Percentiles rank a stretch among this genome's conserved stretches.
Evolutionary conservation across 1,139 yeast genomes (phyloP).

Genomic region (Saccharomyces hybrid): DNA sequence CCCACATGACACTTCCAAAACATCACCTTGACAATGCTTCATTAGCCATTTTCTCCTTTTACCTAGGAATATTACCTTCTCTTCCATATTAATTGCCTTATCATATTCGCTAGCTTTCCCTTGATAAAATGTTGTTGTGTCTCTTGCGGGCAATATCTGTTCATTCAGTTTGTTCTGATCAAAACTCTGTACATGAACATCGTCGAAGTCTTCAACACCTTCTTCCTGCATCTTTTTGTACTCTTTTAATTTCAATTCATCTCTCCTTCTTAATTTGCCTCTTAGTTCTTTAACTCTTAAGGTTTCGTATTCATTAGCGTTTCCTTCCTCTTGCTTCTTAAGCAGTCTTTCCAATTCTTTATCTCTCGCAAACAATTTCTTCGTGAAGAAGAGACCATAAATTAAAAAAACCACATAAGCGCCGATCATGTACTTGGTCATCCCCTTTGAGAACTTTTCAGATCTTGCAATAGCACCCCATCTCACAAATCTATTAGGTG

Average conservation of each 20-base stretch:
- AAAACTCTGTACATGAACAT: slow-evolving; percentile 45
- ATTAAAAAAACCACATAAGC: slow-evolving; percentile 49
- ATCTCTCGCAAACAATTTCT: slow-evolving; percentile 60
- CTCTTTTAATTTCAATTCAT: slow-evolving; percentile 44
- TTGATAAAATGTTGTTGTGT: slow-evolving; percentile 80
- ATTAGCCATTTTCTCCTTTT: slow-evolving; percentile 76
- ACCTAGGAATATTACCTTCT: slow-evolving; percentile 73
- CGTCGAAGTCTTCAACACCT: slow-evolving; percentile 32
- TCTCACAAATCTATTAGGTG: slow-evolving; percentile 32
- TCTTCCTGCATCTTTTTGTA: slow-evolving; percentile 46
- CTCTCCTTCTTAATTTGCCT: slow-evolving; percentile 47
- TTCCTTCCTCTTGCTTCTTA: slow-evolving; percentile 36
- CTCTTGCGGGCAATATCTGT: slow-evolving; percentile 59
- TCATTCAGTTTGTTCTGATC: slow-evolving; percentile 41
- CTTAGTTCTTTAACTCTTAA: slow-evolving; percentile 47
- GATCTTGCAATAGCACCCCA: slow-evolving; percentile 45
- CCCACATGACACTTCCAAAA: slow-evolving; percentile 89
- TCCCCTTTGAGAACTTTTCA: slow-evolving; percentile 38
- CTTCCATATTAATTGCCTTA: slow-evolving; percentile 78
- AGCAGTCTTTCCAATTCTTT: slow-evolving; percentile 45
- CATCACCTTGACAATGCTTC: slow-evolving; percentile 78
- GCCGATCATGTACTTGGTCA: slow-evolving; percentile 50
- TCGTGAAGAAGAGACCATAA: slow-evolving; percentile 60
- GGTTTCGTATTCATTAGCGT: slow-evolving; percentile 50
- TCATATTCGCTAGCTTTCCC: slow-evolving; percentile 76